These are phyloP conservation scores for Leccinum longicurvipes DNA, from an alignment of 768 basidiomycete species.

Conservation along the genomic window DNA sequence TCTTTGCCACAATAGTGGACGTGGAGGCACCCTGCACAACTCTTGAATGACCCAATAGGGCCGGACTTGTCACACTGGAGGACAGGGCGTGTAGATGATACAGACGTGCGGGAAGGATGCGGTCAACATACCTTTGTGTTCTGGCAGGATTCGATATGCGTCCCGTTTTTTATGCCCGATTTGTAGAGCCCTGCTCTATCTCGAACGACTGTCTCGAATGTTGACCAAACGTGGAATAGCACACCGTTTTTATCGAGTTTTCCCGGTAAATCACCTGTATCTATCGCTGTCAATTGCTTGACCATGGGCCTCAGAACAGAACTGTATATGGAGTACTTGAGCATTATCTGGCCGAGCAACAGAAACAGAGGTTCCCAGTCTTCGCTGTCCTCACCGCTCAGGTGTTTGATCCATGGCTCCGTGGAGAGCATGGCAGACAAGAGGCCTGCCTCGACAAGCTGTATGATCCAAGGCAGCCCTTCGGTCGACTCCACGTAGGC, in stretches of 20 bases:
- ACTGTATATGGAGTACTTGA: constrained; percentile 26
- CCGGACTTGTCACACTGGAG: constrained; percentile 25
- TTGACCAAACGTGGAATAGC: constrained; percentile 19
- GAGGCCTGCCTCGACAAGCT: constrained; percentile 24
- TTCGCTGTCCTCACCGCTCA: constrained; percentile 18
- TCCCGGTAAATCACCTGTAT: constrained; percentile 7
- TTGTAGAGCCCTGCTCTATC: constrained; percentile 13
- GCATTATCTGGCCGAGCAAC: constrained; percentile 22
- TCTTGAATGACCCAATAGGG: constrained; percentile 25
- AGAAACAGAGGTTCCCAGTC: constrained; percentile 30
- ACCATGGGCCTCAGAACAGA: constrained; percentile 17
- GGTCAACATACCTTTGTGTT: constrained; percentile 18
- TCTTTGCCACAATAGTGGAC: constrained; percentile 31
- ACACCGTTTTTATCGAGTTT: constrained; percentile 16
- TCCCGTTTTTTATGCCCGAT: constrained; percentile 4
- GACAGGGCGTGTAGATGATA: not conserved
- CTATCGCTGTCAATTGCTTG: constrained; percentile 14
- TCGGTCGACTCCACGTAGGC: constrained; percentile 25
- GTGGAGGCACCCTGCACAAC: constrained; percentile 27
- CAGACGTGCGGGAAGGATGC: not conserved
- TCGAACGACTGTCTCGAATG: constrained; percentile 20
- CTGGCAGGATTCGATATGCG: constrained; percentile 24
- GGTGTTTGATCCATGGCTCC: constrained; percentile 25
- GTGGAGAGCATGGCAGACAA: constrained; percentile 23
- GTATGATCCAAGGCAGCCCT: constrained; percentile 25